phyloP scores from a whole-genome alignment of 768 basidiomycete genomes.

The Krasilnikovozyma curviuscula region DNA sequence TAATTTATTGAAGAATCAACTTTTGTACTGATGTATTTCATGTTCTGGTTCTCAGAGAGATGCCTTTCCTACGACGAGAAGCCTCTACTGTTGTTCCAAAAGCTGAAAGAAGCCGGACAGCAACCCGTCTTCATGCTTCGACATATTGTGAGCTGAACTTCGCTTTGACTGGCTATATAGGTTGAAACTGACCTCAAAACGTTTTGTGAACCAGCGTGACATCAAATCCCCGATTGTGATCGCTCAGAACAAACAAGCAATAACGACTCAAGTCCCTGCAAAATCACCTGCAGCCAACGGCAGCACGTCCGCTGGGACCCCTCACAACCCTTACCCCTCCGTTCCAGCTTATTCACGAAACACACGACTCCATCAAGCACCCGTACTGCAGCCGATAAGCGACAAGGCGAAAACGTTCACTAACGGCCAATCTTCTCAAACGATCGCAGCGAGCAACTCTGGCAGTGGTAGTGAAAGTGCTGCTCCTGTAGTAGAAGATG shows the following conservation, averaged over 20 bases:
- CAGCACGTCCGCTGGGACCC: not conserved
- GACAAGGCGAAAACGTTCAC: slow-evolving; percentile 10
- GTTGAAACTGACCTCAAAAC: not conserved
- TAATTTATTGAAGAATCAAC: not conserved
- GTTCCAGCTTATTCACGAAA: slow-evolving; percentile 15
- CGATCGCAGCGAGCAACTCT: not conserved
- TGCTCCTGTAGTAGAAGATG: not conserved
- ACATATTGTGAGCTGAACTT: slow-evolving; percentile 21
- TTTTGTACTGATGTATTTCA: not conserved
- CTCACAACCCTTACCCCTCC: not conserved
- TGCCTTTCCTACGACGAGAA: slow-evolving; percentile 97
- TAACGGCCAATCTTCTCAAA: slow-evolving; percentile 9
- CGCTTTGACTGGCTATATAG: not conserved
- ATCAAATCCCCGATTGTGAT: slow-evolving; percentile 93
- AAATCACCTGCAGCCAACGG: slow-evolving; percentile 12
- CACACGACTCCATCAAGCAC: slow-evolving; percentile 24
- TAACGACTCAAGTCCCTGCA: slow-evolving; percentile 17
- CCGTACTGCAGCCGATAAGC: slow-evolving; percentile 23
- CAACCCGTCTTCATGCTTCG: slow-evolving; percentile 87
- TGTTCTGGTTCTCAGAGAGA: slow-evolving; percentile 41
- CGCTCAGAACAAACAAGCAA: slow-evolving; percentile 86
- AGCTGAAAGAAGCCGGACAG: slow-evolving; percentile 88
- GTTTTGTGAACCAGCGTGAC: slow-evolving; percentile 32
- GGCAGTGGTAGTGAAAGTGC: not conserved
- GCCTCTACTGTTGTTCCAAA: slow-evolving; percentile 87